Conservation (phyloP, 352 stramenopile genomes). For the Phytophthora citricola region DNA sequence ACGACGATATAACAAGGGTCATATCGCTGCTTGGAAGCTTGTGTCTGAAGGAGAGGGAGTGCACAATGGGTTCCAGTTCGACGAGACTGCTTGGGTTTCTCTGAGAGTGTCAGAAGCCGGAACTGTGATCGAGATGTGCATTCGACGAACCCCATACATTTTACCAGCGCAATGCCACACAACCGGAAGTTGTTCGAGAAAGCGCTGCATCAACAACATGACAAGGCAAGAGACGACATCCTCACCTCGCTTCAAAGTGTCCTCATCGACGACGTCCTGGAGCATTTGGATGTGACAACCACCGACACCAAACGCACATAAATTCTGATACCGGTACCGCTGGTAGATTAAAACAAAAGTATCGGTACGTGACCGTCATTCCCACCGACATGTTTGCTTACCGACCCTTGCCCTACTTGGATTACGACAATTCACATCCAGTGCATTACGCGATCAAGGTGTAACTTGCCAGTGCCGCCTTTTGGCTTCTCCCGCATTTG, state of each 20-base stretch:
- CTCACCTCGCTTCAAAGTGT: no score
- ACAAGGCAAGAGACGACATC: no score
- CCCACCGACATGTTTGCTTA: slow-evolving; percentile 5
- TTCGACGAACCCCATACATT: background rate
- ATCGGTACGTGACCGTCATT: background rate
- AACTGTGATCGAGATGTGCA: background rate
- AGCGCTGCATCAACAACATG: no score
- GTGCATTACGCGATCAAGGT: no score
- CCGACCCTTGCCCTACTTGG: slow-evolving; percentile 9
- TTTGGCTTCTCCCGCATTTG: slow-evolving; percentile 13
- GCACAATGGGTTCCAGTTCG: background rate
- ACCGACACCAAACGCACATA: no score
- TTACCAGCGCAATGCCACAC: background rate
- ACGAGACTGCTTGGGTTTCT: background rate
- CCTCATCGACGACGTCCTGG: no score
- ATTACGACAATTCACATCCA: slow-evolving; percentile 5
- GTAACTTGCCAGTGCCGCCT: no score
- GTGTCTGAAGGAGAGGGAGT: background rate
- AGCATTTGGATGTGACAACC: no score
- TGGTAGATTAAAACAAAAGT: no score
- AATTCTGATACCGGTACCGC: no score
- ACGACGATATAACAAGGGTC: background rate
- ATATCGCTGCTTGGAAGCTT: background rate
- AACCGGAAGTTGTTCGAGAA: background rate
- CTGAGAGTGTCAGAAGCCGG: background rate